Conservation (phyloP, 2,329 filamentous ascomycete species). For the Talaromyces marneffei region DNA sequence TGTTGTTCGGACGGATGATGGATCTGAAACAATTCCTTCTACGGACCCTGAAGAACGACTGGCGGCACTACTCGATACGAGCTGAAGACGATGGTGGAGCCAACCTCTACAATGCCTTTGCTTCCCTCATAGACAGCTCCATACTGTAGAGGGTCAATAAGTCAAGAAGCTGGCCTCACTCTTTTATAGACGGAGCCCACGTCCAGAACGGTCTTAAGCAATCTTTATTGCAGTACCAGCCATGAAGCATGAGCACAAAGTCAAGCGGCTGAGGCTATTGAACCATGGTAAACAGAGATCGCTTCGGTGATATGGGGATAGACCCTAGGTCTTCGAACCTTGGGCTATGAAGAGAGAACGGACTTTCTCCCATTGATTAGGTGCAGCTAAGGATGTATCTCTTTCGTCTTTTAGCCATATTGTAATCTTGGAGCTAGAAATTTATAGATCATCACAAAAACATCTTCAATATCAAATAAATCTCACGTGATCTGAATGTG, state of each 20-base stretch:
- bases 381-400: background rate
- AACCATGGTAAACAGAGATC: background rate
- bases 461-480: background rate
- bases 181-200: background rate
- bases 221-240: background rate
- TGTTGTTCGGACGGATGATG: conserved; percentile 14
- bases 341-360: no score
- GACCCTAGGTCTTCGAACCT: no score
- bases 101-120: background rate
- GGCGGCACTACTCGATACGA: conserved; percentile 34
- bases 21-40: conserved; percentile 19
- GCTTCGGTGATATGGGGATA: background rate
- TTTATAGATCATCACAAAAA: background rate
- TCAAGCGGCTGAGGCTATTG: background rate
- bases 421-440: no score
- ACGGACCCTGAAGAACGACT: conserved; percentile 30
- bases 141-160: background rate
- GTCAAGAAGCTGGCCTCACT: background rate
- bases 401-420: background rate
- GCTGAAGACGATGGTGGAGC: background rate
- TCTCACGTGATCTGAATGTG: background rate
- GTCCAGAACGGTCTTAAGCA: background rate
- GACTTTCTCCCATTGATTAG: background rate
- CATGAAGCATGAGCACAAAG: background rate
- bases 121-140: background rate